A percentile compares a stretch with the other conserved stretches of the same genome.
These are phyloP conservation scores for Schrenkiella parvula DNA, from an alignment of 345 rosid genomes.

Conservation along the genomic window DNA sequence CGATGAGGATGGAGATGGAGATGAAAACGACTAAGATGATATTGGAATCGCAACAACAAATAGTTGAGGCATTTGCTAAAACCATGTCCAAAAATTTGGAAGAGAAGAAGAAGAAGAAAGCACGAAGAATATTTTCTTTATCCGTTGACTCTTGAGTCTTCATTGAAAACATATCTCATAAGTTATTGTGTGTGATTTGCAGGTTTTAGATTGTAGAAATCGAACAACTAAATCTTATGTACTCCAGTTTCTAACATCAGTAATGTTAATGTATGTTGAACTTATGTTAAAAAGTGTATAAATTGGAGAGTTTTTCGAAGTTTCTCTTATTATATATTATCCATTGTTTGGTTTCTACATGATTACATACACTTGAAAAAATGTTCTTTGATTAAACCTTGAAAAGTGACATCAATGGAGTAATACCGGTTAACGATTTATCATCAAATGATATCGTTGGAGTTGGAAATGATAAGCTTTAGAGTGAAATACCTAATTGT, in stretches of 20 bases:
- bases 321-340: neutral
- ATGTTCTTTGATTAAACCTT: neutral
- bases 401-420: neutral
- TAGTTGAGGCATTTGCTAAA: slow-evolving; percentile 70
- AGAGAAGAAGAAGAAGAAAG: slow-evolving; percentile 45
- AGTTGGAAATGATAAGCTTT: too few species aligned
- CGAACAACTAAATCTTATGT: neutral
- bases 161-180: neutral
- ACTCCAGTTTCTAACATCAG: neutral
- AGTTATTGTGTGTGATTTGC: neutral
- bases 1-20: slow-evolving; percentile 88
- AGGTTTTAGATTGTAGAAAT: neutral
- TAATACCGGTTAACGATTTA: neutral
- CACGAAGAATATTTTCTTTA: neutral
- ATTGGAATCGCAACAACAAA: slow-evolving; percentile 74
- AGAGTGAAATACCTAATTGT: too few species aligned
- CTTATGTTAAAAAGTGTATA: neutral
- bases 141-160: neutral
- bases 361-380: neutral
- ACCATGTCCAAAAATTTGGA: slow-evolving; percentile 42
- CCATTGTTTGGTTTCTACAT: neutral
- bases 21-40: slow-evolving; percentile 88
- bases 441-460: too few species aligned
- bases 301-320: neutral
- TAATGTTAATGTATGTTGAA: slow-evolving; percentile 16